Base-by-base conservation (phyloP, 2,329 filamentous ascomycete genomes). In the Phaeophleospora eucalypticola region DNA sequence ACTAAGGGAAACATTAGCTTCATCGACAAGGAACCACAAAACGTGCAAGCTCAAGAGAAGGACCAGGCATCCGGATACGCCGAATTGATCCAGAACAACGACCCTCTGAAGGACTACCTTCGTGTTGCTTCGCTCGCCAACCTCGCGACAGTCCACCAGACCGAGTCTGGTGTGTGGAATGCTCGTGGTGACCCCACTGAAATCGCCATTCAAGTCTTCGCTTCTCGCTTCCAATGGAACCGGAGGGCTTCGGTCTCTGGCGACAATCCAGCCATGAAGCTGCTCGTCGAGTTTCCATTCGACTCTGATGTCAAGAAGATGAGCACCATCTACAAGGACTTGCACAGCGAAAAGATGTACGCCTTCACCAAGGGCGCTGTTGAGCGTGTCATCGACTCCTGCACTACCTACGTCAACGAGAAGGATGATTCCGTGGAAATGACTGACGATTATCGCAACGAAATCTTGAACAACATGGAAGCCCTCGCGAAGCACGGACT, bases 281-380 rank as follows among this genome's bases (percentile, higher is more conserved):
- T 84, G 54, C 68, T 82, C 18, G 79, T 81, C 1, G 85, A 88
- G 57, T 86, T 84, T 48, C 84, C 83, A 0, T 89, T 88, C 53
- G 84, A 88, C 60, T 87, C 83, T 0, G 80, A 80, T 47, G 78
- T 87, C 53, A 89, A 88, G 71, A 85, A 83, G 58, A 88, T 88
- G 84, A 85, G 83, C 0, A 83, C 86, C 32, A 81, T 87, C 43
- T 85, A 84, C 63, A 56, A 57, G 18, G 82, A 86, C 32, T 80
- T 85, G 39, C 83, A 83, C 60, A 61, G 44, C 24, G 54, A 64
- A 24, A 56, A 65, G 43, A 54, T 59, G 45, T 73, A 67, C 64
- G 68, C 80, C 38, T 82, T 82, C 57, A 81, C 80, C 47, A 84
- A 84, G 60, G 82, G 82, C 41, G 85, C 85, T 1, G 84, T 87